Evolutionary conservation across 2,329 filamentous ascomycete species (phyloP), one percentile per base, ranked within the genome.

Genomic region (Colletotrichum sp.): DNA sequence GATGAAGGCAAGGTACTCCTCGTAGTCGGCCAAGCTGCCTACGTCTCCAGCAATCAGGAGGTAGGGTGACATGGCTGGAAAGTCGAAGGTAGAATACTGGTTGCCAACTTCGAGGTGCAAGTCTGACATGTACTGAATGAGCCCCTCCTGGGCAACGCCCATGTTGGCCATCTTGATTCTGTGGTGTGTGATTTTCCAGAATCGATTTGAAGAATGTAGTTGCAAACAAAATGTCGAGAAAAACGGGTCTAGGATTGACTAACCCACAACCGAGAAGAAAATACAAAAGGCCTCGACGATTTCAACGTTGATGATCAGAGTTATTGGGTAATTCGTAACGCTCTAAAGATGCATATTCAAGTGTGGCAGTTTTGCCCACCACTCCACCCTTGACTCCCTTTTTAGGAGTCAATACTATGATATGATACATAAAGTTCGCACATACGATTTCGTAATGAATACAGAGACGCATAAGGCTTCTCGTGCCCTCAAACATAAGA

Each of bases 21-120:
- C 84, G 77, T 88, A 88, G 78, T 90, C 86, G 69, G 84, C 80
- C 6, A 91, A 84, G 5, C 86, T 85, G 4, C 90, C 90, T 30
- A 90, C 86, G 74, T 91, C 89, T 16, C 90, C 89, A 3, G 83
- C 86, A 1, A 90, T 82, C 44, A 90, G 79, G 16, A 91, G 85
- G 74, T 84, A 84, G 0, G 86, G 86, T 2, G 86, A 86, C 9
- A 82, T 80, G 5, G 79, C 83, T 2, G 84, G 83, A 55, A 90
- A 86, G 8, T 82, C 81, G 75, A 85, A 90, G 8, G 82, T 80
- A 8, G 79, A 75, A 76, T 89, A 89, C 73, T 88, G 85, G 39
- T 86, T 80, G 55, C 84, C 83, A 36, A 87, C 80, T 73, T 90
- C 88, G 6, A 90, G 86, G 79, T 90, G 88, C 5, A 90, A 82